A percentile compares a stretch with the other conserved stretches of the same genome.
Evolutionary conservation across 2,329 filamentous ascomycete genomes (phyloP).

Genomic region (Nigrospora osmanthi): DNA sequence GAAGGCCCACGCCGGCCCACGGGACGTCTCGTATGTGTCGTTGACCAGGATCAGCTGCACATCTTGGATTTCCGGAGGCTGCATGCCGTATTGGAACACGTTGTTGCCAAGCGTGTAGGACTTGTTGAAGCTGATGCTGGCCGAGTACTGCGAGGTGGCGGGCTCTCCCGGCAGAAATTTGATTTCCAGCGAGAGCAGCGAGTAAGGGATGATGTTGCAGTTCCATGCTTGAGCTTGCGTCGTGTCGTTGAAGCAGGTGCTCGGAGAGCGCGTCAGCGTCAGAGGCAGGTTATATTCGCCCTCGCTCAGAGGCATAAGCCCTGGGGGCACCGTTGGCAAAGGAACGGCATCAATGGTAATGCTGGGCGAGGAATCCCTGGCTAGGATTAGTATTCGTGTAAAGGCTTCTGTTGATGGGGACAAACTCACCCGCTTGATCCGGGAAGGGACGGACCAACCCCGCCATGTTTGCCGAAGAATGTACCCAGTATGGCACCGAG

Average conservation of each 20-base stretch:
- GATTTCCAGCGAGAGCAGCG: conserved; percentile 34
- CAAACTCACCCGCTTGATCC: conserved; percentile 1
- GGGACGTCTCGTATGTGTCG: conserved; percentile 37
- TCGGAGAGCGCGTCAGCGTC: conserved; percentile 38
- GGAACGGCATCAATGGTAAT: conserved; percentile 41
- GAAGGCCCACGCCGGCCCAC: conserved; percentile 49
- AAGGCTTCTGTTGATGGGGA: too few species aligned
- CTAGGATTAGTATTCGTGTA: conserved; percentile 9
- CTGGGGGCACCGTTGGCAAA: conserved; percentile 39
- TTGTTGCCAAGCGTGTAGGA: conserved; percentile 23
- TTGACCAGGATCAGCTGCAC: conserved; percentile 40
- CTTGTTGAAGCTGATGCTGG: conserved; percentile 29
- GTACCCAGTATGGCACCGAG: conserved; percentile 50
- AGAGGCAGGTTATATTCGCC: conserved; percentile 51
- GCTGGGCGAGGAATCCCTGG: conserved; percentile 12
- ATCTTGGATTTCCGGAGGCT: conserved; percentile 36
- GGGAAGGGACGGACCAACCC: neutral
- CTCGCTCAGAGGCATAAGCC: conserved; percentile 42
- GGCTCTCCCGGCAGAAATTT: conserved; percentile 14
- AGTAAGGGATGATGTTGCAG: conserved; percentile 44
- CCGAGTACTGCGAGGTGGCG: conserved; percentile 29
- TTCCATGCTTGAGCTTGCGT: conserved; percentile 53
- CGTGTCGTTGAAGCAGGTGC: conserved; percentile 49
- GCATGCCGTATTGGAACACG: conserved; percentile 44
- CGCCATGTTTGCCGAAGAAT: conserved; percentile 19